A percentile compares a stretch with the other conserved stretches of the same genome.
phyloP scores from a whole-genome alignment of 1,284 basidiomycete species.

The Mixia osmundae region DNA sequence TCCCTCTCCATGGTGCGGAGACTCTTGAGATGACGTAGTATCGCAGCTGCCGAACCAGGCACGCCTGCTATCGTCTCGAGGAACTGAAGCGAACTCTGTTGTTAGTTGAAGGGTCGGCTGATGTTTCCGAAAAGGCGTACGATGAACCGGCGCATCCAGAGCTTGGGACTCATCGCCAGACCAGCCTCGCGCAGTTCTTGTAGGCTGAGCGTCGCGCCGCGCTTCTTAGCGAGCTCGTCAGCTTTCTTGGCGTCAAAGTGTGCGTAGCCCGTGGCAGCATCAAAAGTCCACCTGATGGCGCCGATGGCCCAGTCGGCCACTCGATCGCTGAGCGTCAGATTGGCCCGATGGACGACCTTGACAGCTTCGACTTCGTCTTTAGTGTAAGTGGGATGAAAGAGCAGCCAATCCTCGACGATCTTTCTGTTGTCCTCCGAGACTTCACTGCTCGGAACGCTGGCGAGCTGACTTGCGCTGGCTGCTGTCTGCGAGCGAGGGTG shows the following conservation, averaged over 20 bases:
- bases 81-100: constrained; percentile 38
- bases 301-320: constrained; percentile 40
- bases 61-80: constrained; percentile 73
- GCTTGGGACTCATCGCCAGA: constrained; percentile 42
- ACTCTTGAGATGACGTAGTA: constrained; percentile 31
- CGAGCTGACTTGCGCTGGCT: too few species aligned
- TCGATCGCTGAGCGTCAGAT: constrained; percentile 45
- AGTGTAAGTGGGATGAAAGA: constrained; percentile 30
- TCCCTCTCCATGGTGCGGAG: constrained; percentile 67
- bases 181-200: constrained; percentile 46
- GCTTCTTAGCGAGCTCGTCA: constrained; percentile 3
- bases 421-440: too few species aligned
- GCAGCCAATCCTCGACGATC: too few species aligned
- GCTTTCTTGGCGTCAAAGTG: constrained; percentile 26
- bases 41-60: constrained; percentile 15
- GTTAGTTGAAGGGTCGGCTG: not conserved
- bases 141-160: constrained; percentile 35
- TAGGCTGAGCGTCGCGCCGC: constrained; percentile 23
- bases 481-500: too few species aligned
- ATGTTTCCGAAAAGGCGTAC: constrained; percentile 17
- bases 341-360: constrained; percentile 45
- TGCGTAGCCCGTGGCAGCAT: constrained; percentile 55
- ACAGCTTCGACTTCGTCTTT: constrained; percentile 53
- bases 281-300: constrained; percentile 34
- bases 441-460: too few species aligned